Base-by-base conservation (phyloP, 306 rosid genomes). In the Casuarina glauca region DNA sequence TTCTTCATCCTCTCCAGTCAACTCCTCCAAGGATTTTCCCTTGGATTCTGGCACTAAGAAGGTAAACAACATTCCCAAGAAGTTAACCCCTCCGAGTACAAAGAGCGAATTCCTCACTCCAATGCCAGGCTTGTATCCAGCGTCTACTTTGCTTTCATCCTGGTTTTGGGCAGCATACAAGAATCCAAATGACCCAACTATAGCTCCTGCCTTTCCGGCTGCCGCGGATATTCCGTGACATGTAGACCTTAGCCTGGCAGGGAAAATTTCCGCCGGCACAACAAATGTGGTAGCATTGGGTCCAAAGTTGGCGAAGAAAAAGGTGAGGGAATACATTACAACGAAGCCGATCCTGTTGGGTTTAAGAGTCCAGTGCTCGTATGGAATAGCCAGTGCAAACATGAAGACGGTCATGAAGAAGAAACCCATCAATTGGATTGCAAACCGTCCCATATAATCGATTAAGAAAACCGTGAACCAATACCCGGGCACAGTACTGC, bases 191-290 rank as follows among this genome's bases (percentile, higher is more conserved):
- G 77, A 68, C 36, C 77, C 77, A 15, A 74, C 39, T 35, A 74
- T 74, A 3, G 77, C 77, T 0, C 77, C 77, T 3, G 71, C 71
- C 71, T 66, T 66, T 11, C 71, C 71, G 8, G 13, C 2, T 17
- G 71, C 71, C 3, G 71, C 71, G 17, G 71, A 66, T 66, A 66
- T 66, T 66, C 71, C 71, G 42, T 66, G 71, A 66, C 71, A 74
- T 11, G 77, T 74, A 6, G 77, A 74, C 77, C 67, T 54, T 26
- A 74, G 67, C 52, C 77, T 55, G 10, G 77, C 67, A 4, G 77
- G 77, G 51, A 74, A 74, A 57, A 74, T 74, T 41, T 74, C 77
- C 8, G 77, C 77, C 13, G 77, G 77, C 67, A 74, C 77, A 20
- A 74, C 20, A 58, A 74, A 74, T 15, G 68, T 74, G 53, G 77